A percentile compares a stretch with the other conserved stretches of the same genome.
These are phyloP conservation scores for Talaromyces piceae DNA, from an alignment of 2,329 filamentous ascomycete genomes.

Conservation along the genomic window DNA sequence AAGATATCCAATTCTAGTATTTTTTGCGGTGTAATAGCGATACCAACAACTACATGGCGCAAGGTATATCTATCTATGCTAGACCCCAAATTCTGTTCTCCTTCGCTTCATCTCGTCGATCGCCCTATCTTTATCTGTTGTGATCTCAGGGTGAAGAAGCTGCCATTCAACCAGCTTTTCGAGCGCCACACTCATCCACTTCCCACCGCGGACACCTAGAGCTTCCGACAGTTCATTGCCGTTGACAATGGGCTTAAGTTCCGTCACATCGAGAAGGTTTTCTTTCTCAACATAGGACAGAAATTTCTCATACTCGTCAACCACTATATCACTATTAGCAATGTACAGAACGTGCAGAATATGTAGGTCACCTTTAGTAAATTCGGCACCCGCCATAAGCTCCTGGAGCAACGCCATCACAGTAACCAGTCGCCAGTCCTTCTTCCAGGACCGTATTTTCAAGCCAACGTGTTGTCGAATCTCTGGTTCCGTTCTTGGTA, in stretches of 20 bases:
- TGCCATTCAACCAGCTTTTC: conserved; percentile 84
- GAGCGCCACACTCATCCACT: conserved; percentile 76
- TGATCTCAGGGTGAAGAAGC: conserved; percentile 65
- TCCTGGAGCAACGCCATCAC: conserved; percentile 35
- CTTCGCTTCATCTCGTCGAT: conserved; percentile 52
- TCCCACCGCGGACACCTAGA: conserved; percentile 58
- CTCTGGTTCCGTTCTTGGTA: conserved; percentile 25
- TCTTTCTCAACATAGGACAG: conserved; percentile 45
- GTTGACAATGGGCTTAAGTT: conserved; percentile 60
- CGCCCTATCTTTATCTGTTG: conserved; percentile 51
- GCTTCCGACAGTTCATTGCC: conserved; percentile 64
- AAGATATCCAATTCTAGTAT: background rate
- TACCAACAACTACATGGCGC: background rate
- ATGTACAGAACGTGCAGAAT: background rate
- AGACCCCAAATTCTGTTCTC: conserved; percentile 43
- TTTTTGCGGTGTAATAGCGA: background rate
- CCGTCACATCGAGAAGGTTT: conserved; percentile 45
- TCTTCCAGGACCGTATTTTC: conserved; percentile 27
- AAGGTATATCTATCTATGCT: conserved; percentile 3
- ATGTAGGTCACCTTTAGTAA: conserved; percentile 25
- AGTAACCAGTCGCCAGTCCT: conserved; percentile 34
- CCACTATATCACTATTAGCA: conserved; percentile 27
- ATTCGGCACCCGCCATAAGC: conserved; percentile 25
- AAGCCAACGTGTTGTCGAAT: conserved; percentile 30
- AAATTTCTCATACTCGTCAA: conserved; percentile 48